Base-by-base conservation (phyloP, 345 rosid genomes). In the Citrus reticulata region DNA sequence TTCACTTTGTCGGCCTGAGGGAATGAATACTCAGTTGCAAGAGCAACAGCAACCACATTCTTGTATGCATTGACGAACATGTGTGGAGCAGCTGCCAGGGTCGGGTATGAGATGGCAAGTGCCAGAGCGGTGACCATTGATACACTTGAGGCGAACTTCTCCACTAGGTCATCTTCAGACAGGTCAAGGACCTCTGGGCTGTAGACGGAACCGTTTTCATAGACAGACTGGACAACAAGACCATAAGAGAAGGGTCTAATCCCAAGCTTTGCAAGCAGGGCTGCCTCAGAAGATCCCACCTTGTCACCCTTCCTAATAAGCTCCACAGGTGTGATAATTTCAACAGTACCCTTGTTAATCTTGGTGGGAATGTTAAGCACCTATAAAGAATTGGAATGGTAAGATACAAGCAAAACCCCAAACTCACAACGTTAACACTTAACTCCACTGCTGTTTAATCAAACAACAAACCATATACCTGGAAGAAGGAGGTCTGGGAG, bases 291-390 rank as follows among this genome's bases (percentile, higher is more conserved):
- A 62, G 99, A 95, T 24, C 98, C 98, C 35, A 93, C 98, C 84
- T 95, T 93, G 22, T 95, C 99, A 6, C 99, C 99, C 86, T 95
- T 93, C 92, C 85, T 95, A 80, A 93, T 91, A 64, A 95, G 93
- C 84, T 95, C 98, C 71, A 95, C 98, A 2, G 97, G 92, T 70
- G 98, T 91, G 75, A 95, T 89, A 78, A 95, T 95, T 89, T 95
- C 99, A 5, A 95, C 98, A 35, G 97, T 92, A 78, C 99, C 99
- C 93, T 95, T 95, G 91, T 95, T 95, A 90, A 95, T 95, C 87
- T 95, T 95, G 61, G 99, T 95, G 1, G 99, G 97, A 68, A 95
- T 95, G 82, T 95, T 95, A 11, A 95, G 95, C 77, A 95, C 97
- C 90, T 93, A 20, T 7, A 70, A 2, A 55, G 2, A 27, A 72